These are phyloP conservation scores for Biancaea sappan DNA, from an alignment of 306 rosid species.

Conservation along the genomic window DNA sequence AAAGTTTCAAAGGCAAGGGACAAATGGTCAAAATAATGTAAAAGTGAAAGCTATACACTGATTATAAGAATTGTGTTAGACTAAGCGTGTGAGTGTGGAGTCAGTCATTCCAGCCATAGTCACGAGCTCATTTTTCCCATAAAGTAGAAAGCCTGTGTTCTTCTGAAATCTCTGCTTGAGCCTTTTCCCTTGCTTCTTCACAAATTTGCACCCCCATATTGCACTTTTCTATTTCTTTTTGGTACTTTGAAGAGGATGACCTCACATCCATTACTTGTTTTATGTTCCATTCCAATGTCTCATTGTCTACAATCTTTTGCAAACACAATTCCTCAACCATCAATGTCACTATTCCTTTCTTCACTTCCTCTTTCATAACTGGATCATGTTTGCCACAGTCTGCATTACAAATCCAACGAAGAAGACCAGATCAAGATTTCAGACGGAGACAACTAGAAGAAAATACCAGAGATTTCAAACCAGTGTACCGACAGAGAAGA, in stretches of 20 bases:
- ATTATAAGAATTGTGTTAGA: no score
- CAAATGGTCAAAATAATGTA: no score
- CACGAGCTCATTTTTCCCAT: constrained; percentile 69
- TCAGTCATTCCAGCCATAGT: constrained; percentile 58
- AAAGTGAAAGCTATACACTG: no score
- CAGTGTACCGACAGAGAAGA: no score
- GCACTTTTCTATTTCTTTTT: constrained; percentile 69
- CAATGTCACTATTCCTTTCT: constrained; percentile 49
- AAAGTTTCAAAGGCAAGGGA: no score
- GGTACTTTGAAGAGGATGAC: constrained; percentile 45
- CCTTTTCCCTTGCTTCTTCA: constrained; percentile 73
- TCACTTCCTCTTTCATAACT: constrained; percentile 51
- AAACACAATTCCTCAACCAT: constrained; percentile 59
- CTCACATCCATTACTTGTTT: constrained; percentile 37
- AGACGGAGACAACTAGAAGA: no score
- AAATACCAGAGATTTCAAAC: no score
- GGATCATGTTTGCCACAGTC: constrained; percentile 59
- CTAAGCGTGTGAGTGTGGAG: not conserved
- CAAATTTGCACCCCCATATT: constrained; percentile 51
- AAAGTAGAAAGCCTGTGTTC: constrained; percentile 54
- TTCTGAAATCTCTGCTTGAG: constrained; percentile 54
- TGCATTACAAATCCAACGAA: no score
- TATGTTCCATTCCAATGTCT: constrained; percentile 48
- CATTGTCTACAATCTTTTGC: constrained; percentile 53
- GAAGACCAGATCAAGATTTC: no score